Base-by-base conservation (phyloP, 495 filamentous ascomycete genomes). In the Podospora pseudoanserina region DNA sequence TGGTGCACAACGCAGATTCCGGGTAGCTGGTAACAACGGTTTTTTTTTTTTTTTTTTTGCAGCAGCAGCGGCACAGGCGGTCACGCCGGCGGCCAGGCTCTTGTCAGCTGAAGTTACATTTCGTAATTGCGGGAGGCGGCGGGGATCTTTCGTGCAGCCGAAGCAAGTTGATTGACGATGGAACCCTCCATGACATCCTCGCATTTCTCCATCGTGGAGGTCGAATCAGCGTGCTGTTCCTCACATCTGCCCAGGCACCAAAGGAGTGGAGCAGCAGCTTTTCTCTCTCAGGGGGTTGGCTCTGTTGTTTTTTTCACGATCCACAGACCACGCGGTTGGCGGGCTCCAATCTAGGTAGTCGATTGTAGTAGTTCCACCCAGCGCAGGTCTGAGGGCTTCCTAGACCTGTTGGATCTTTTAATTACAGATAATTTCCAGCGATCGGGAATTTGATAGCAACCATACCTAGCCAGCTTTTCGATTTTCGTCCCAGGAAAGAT, bases 101-200 rank as follows among this genome's bases (percentile, higher is more conserved):
- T 44, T 32, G 60, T 63, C 61, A 63, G 61, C 34, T 63, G 61
- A 44, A 63, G 61, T 63, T 63, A 19, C 61, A 63, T 63, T 63
- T 63, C 61, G 61, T n/a, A 63, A 63, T 63, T 63, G 61, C 61
- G 27, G 61, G 61, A 63, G 61, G 61, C 61, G 15, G 19, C 59
- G 27, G 61, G 30, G 61, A 19, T 19, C 61, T 63, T 63, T 63
- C 61, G 27, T 63, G 61, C 30, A 49, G 11, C 61, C 53, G 34
- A 49, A 63, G 20, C 28, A 39, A 63, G 27, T 49, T 32, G 19
- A 13, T 49, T 32, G 19, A 32, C 61, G 61, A 63, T 63, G 61
- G 61, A 39, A 63, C 61, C n/a, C 61, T 63, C 61, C 61, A 28
- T 61, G 27, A 27, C 16, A 61, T 28, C 27, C 59, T 18, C 27